These are phyloP conservation scores for Cyberlindnera americana DNA, from an alignment of 805 yeast species.

Conservation along the genomic window DNA sequence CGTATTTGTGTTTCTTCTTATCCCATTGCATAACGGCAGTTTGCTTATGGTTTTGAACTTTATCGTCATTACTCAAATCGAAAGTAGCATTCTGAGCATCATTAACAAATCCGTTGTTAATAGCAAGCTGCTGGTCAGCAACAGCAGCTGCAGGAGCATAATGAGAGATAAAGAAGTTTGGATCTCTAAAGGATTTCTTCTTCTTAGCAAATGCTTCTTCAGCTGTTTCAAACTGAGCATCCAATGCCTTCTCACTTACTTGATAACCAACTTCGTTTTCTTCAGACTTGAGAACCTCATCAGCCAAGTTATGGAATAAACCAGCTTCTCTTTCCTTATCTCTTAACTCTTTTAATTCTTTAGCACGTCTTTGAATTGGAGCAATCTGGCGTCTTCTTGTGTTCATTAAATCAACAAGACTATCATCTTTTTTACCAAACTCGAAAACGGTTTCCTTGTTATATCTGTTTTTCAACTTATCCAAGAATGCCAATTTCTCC, in stretches of 20 bases:
- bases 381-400: constrained; percentile 84
- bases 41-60: constrained; percentile 63
- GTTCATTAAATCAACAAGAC: constrained; percentile 79
- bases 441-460: constrained; percentile 93
- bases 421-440: constrained; percentile 63
- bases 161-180: constrained; percentile 78
- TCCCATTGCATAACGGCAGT: constrained; percentile 83
- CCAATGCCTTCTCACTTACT: constrained; percentile 38
- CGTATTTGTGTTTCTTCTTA: constrained; percentile 84
- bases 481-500: constrained; percentile 70
- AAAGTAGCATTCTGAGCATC: constrained; percentile 85
- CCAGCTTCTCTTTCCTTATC: constrained; percentile 78
- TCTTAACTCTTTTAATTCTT: constrained; percentile 60
- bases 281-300: constrained; percentile 60
- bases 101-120: constrained; percentile 62
- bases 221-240: constrained; percentile 39
- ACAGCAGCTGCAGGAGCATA: constrained; percentile 78
- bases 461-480: constrained; percentile 62
- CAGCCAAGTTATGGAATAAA: constrained; percentile 65
- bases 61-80: constrained; percentile 78
- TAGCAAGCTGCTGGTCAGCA: constrained; percentile 75
- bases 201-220: constrained; percentile 30
- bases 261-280: constrained; percentile 46
- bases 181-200: constrained; percentile 64
- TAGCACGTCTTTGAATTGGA: constrained; percentile 76